Evolutionary conservation across 1,139 yeast species (phyloP), one percentile per base, ranked within the genome.

Genomic region (Arxiozyma telluris): DNA sequence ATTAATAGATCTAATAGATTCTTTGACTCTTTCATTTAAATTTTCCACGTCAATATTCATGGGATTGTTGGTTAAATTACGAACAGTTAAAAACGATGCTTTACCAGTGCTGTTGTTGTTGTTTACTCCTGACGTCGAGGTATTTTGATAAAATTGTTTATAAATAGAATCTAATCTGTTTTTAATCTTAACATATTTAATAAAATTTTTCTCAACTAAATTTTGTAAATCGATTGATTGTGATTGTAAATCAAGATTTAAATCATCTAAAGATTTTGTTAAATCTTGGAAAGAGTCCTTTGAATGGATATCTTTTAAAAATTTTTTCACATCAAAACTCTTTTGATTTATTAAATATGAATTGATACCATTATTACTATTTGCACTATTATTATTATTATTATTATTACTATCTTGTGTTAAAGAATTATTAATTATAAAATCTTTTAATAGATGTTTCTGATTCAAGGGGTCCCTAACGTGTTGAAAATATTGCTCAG

Each of bases 101-200:
- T 50, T 53, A 27, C 50, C 53, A 7, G n/a, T 27, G 7, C 7
- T 27, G 30, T 8, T 27, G 30, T 27, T 34, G 39, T 45, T 30
- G 23, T 21, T 34, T 9, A 18, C 12, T 4, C 12, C 12, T 9
- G 20, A 38, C 41, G 47, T 47, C 1, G 27, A 44, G 17, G 51
- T 44, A 30, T 52, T 55, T 22, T 50, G 39, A 20, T 55, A 53
- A 47, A 82, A 79, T 58, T 79, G 82, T 27, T 70, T 72, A 57
- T 80, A 77, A 3, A 83, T 81, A 39, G 77, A 75, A 62, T 84
- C 90, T 23, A 84, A 68, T 12, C 80, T 73, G 20, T 85, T 80
- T 67, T 93, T 93, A 54, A 91, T 82, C 61, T 82, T 80, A 50
- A 91, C 86, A 61, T 90, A 89, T 61, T 80, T 77, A 54, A 82